Percentiles rank a stretch among this genome's conserved stretches.
phyloP scores from a whole-genome alignment of 208 protist species.

The Balamuthia mandrillaris region DNA sequence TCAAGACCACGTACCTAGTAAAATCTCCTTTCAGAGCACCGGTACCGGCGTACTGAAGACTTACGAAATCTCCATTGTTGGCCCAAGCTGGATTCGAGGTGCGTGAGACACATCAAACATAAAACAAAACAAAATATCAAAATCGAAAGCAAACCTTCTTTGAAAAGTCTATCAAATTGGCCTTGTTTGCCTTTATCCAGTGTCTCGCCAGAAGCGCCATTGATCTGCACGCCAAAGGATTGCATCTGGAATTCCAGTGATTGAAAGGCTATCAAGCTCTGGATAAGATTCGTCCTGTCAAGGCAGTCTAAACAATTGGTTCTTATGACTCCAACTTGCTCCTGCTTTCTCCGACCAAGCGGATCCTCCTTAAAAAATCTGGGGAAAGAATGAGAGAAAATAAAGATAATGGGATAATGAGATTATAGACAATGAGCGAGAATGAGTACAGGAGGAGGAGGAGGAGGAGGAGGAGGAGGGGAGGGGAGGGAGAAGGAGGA shows the following conservation, averaged over 20 bases:
- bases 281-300: constrained; percentile 24
- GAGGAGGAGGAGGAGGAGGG: no score
- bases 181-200: no score
- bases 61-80: constrained; percentile 27
- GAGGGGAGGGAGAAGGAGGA: no score
- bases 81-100: constrained; percentile 6
- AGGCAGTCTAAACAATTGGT: constrained; percentile 18
- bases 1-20: neutral
- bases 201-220: neutral
- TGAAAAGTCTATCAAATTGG: neutral
- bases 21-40: constrained; percentile 30
- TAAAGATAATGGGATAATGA: neutral
- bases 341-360: neutral
- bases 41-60: constrained; percentile 28
- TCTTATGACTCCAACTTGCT: neutral
- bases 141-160: neutral
- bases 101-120: neutral
- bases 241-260: neutral
- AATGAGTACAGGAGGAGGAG: no score
- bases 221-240: neutral
- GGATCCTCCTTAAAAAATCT: neutral
- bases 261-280: constrained; percentile 8
- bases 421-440: neutral
- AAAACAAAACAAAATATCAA: neutral
- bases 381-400: neutral